Evolutionary conservation across 768 basidiomycete genomes (phyloP).

Genomic region (Hygrophorus pudorinus): DNA sequence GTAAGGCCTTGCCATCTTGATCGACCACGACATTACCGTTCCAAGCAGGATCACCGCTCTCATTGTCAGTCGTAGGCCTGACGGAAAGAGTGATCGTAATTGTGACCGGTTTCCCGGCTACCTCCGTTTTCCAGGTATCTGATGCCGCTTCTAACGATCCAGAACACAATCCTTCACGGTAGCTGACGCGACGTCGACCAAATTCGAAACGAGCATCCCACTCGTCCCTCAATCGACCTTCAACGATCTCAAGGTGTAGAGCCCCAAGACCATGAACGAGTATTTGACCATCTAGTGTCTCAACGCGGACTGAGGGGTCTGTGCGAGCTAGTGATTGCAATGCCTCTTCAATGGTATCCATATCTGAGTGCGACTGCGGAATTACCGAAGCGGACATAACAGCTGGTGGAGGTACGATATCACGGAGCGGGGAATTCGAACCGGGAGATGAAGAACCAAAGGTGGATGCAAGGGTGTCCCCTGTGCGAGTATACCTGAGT

Average conservation of each 20-base stretch:
- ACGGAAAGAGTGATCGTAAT: slow-evolving; percentile 48
- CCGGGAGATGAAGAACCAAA: slow-evolving; percentile 28
- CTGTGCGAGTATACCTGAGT: slow-evolving; percentile 75
- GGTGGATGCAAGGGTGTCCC: slow-evolving; percentile 67
- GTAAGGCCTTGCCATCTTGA: slow-evolving; percentile 38
- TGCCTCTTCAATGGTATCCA: slow-evolving; percentile 69
- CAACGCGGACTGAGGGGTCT: slow-evolving; percentile 80
- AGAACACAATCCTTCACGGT: slow-evolving; percentile 51
- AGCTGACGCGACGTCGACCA: slow-evolving; percentile 69
- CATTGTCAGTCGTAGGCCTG: slow-evolving; percentile 40
- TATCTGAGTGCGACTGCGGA: slow-evolving; percentile 70
- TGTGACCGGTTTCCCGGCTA: slow-evolving; percentile 43
- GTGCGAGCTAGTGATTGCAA: slow-evolving; percentile 67
- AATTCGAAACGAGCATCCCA: slow-evolving; percentile 74
- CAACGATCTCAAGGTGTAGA: slow-evolving; percentile 83
- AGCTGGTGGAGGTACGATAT: slow-evolving; percentile 69
- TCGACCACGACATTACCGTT: slow-evolving; percentile 69
- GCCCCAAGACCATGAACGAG: slow-evolving; percentile 79
- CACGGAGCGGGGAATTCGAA: slow-evolving; percentile 32
- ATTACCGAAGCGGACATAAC: slow-evolving; percentile 80
- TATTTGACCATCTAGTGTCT: slow-evolving; percentile 73
- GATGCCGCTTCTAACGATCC: slow-evolving; percentile 20
- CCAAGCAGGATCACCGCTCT: slow-evolving; percentile 61
- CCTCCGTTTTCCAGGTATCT: slow-evolving; percentile 51
- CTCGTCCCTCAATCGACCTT: slow-evolving; percentile 70